Evolutionary conservation across 2,329 filamentous ascomycete species (phyloP).

Genomic region (Cercospora citrullina): DNA sequence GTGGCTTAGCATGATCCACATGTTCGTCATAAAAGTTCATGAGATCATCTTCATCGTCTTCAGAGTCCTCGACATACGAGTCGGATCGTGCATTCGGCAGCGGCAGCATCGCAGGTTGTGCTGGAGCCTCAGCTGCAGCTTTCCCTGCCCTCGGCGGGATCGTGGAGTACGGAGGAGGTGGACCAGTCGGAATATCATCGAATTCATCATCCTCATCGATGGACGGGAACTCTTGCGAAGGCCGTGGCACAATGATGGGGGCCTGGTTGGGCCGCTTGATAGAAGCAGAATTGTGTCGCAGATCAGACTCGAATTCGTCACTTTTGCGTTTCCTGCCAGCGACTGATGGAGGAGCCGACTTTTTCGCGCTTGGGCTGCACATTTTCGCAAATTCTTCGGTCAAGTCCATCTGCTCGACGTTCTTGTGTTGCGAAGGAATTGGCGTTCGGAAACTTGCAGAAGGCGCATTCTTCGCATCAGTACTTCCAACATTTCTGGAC

Average conservation of each 20-base stretch:
- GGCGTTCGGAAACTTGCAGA: not conserved
- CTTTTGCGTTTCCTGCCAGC: conserved; percentile 48
- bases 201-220: conserved; percentile 41
- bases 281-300: conserved; percentile 16
- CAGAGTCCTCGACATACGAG: conserved; percentile 29
- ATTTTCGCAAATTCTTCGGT: conserved; percentile 33
- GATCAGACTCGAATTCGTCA: conserved; percentile 44
- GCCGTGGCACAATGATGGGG: conserved; percentile 7
- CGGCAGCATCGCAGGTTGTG: not conserved
- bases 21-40: conserved; percentile 27
- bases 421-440: not conserved
- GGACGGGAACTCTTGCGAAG: conserved; percentile 39
- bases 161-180: conserved; percentile 50
- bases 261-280: conserved; percentile 15
- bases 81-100: not conserved
- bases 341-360: conserved; percentile 8
- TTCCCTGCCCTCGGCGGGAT: conserved; percentile 31
- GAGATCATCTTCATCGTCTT: conserved; percentile 35
- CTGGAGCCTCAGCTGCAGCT: not conserved
- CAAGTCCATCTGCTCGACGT: conserved; percentile 39
- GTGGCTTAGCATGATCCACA: conserved; percentile 3
- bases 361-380: conserved; percentile 27
- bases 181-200: conserved; percentile 26
- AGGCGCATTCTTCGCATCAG: not conserved
- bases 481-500: not conserved